Evolutionary conservation across 2,329 filamentous ascomycete genomes (phyloP).

Genomic region (Phialophora expanda): DNA sequence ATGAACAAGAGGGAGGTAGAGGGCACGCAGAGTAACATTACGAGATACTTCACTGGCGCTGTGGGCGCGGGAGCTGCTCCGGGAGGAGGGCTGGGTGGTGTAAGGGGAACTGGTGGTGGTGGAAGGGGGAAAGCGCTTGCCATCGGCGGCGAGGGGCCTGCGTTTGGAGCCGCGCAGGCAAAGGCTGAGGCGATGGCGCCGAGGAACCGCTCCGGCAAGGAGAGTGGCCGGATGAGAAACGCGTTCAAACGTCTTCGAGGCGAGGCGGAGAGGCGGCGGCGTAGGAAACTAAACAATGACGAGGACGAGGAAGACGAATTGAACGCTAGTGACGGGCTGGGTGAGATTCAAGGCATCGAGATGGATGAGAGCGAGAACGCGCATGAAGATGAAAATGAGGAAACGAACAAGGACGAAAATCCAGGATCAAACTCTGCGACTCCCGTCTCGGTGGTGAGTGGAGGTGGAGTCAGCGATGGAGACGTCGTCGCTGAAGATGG

Average conservation of each 20-base stretch:
- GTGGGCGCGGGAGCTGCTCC: conserved; percentile 63
- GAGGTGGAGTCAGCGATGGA: conserved; percentile 38
- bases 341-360: conserved; percentile 31
- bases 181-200: conserved; percentile 52
- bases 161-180: conserved; percentile 1
- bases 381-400: conserved; percentile 5
- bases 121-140: conserved; percentile 19
- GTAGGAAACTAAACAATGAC: conserved; percentile 47
- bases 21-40: conserved; percentile 95
- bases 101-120: not conserved
- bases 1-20: conserved; percentile 89
- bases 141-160: conserved; percentile 26
- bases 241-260: conserved; percentile 72
- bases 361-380: conserved; percentile 23
- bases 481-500: conserved; percentile 45
- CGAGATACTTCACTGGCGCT: conserved; percentile 80
- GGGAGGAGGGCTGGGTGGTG: conserved; percentile 57
- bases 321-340: conserved; percentile 28
- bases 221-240: conserved; percentile 76
- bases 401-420: not conserved
- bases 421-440: not conserved
- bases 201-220: conserved; percentile 64
- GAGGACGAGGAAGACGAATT: conserved; percentile 44
- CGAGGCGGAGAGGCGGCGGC: conserved; percentile 50
- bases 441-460: conserved; percentile 17